Conservation (phyloP, 1,284 basidiomycete genomes). For the Ustilago loliicola region DNA sequence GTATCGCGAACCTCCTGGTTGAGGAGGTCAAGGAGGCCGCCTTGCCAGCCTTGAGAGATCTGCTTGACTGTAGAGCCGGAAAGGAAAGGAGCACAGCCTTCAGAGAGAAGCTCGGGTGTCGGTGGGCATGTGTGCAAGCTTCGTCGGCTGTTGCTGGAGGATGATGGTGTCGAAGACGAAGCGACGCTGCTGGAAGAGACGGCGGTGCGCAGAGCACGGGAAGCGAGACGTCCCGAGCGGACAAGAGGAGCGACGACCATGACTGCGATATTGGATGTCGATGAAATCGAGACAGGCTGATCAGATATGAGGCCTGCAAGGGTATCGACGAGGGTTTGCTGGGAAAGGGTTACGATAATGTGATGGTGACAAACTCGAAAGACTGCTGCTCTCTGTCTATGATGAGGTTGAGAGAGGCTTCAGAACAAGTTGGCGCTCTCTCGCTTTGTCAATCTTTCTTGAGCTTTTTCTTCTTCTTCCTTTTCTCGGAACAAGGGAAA, state of each 20-base stretch:
- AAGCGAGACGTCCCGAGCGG: slow-evolving; percentile 37
- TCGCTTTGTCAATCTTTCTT: slow-evolving; percentile 18
- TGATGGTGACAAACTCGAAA: background rate
- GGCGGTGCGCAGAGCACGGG: slow-evolving; percentile 20
- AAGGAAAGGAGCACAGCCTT: slow-evolving; percentile 67
- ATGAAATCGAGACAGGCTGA: background rate
- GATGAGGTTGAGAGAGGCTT: slow-evolving; percentile 1
- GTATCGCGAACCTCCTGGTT: slow-evolving; percentile 74
- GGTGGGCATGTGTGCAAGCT: slow-evolving; percentile 61
- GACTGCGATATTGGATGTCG: background rate
- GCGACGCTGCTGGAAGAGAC: slow-evolving; percentile 11
- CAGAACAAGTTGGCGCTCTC: slow-evolving; percentile 7
- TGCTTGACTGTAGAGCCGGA: slow-evolving; percentile 56
- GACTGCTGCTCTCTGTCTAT: background rate
- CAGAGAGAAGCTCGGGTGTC: slow-evolving; percentile 43
- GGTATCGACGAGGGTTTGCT: background rate
- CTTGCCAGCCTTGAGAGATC: slow-evolving; percentile 65
- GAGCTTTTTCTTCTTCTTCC: slow-evolving; percentile 8
- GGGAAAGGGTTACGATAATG: background rate
- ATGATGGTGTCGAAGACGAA: slow-evolving; percentile 24
- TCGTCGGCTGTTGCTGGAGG: slow-evolving; percentile 12
- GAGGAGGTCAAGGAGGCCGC: slow-evolving; percentile 62
- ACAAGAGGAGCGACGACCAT: slow-evolving; percentile 40
- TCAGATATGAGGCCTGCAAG: background rate
- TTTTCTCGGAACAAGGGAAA: slow-evolving; percentile 36